Percentiles rank a stretch among this genome's conserved stretches.
phyloP scores from a whole-genome alignment of 345 rosid genomes.

The Citrus mangshanensis region DNA sequence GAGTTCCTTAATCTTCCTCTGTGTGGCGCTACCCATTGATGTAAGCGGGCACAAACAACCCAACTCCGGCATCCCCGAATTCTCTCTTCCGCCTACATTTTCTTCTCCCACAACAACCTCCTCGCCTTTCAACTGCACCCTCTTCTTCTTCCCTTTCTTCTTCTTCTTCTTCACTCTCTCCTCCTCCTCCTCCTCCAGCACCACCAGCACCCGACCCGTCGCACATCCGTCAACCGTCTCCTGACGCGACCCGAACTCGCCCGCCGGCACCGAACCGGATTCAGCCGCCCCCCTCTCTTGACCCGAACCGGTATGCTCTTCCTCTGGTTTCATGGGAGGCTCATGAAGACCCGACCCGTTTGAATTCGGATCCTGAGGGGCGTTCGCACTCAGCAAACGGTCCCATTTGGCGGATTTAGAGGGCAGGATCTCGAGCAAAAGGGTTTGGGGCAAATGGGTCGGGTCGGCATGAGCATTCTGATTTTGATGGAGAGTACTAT shows the following conservation, averaged over 20 bases:
- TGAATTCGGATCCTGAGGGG: background rate
- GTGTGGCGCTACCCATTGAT: slow-evolving; percentile 78
- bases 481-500: too few species aligned
- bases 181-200: slow-evolving; percentile 32
- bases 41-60: slow-evolving; percentile 81
- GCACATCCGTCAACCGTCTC: background rate
- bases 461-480: slow-evolving; percentile 16
- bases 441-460: slow-evolving; percentile 44
- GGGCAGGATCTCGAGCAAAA: slow-evolving; percentile 54
- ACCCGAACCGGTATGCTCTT: background rate
- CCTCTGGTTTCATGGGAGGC: background rate
- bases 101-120: slow-evolving; percentile 6
- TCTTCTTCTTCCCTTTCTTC: slow-evolving; percentile 24
- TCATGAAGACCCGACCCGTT: background rate
- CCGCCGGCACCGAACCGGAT: background rate
- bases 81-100: slow-evolving; percentile 21
- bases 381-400: slow-evolving; percentile 2
- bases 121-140: slow-evolving; percentile 1
- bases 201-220: slow-evolving; percentile 5
- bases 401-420: slow-evolving; percentile 42
- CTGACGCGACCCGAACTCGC: background rate
- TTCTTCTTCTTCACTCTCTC: slow-evolving; percentile 46
- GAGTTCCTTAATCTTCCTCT: slow-evolving; percentile 92
- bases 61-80: slow-evolving; percentile 50
- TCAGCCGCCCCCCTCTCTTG: background rate